Evolutionary conservation across 805 yeast species (phyloP).

Genomic region (Ogataea methanolica): DNA sequence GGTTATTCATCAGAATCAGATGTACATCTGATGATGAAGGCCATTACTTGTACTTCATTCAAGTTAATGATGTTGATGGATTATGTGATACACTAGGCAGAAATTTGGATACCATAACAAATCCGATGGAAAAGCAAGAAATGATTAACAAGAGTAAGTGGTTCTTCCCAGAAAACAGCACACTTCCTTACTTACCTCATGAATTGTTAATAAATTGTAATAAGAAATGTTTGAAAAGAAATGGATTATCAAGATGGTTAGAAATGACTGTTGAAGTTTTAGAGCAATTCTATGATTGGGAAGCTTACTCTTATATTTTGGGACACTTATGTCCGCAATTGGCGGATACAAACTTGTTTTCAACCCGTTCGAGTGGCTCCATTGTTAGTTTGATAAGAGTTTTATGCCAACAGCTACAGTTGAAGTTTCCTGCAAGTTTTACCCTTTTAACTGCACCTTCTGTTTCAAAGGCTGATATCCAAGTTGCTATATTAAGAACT

Average conservation of each 20-base stretch:
- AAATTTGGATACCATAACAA: constrained; percentile 30
- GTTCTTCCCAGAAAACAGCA: constrained; percentile 53
- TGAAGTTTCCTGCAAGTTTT: constrained; percentile 41
- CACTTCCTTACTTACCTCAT: constrained; percentile 41
- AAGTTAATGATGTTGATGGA: constrained; percentile 61
- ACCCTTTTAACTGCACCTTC: constrained; percentile 33
- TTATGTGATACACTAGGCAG: constrained; percentile 56
- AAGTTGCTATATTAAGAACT: constrained; percentile 59
- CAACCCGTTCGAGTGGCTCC: constrained; percentile 35
- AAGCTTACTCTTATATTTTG: constrained; percentile 58
- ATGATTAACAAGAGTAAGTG: constrained; percentile 35
- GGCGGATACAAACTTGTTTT: constrained; percentile 50
- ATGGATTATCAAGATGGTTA: constrained; percentile 49
- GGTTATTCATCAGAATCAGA: constrained; percentile 53
- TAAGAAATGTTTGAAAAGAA: constrained; percentile 21
- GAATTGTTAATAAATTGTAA: constrained; percentile 37
- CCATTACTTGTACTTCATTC: constrained; percentile 41
- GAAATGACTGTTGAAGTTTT: constrained; percentile 43
- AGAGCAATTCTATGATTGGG: constrained; percentile 61
- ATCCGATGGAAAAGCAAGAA: constrained; percentile 14
- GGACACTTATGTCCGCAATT: constrained; percentile 71
- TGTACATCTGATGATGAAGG: constrained; percentile 33
- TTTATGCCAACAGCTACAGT: constrained; percentile 55
- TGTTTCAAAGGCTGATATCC: constrained; percentile 55
- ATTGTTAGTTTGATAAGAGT: constrained; percentile 34